phyloP scores from a whole-genome alignment of 2,329 filamentous ascomycete genomes.

The Claviceps cyperi region DNA sequence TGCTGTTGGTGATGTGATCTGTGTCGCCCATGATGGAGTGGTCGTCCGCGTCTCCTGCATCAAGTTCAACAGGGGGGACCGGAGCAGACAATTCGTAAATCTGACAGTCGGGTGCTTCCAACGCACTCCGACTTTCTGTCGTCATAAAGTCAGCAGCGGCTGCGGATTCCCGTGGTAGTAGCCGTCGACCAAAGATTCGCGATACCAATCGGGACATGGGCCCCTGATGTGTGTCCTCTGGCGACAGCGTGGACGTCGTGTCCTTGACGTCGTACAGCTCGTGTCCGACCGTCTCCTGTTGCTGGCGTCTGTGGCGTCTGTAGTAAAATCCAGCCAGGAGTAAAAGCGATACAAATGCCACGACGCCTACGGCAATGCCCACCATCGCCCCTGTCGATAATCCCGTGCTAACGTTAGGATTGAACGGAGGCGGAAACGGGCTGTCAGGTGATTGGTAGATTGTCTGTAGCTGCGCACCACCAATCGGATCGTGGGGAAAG shows the following conservation, averaged over 20 bases:
- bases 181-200: constrained; percentile 25
- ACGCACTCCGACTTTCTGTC: constrained; percentile 14
- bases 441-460: constrained; percentile 31
- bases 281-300: constrained; percentile 10
- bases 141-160: constrained; percentile 6
- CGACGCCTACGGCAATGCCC: constrained; percentile 31
- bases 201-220: constrained; percentile 21
- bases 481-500: constrained; percentile 30
- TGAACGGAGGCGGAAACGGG: constrained; percentile 28
- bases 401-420: constrained; percentile 8
- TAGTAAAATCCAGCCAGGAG: constrained; percentile 19
- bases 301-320: constrained; percentile 21
- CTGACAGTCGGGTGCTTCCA: constrained; percentile 27
- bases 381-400: constrained; percentile 28
- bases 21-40: constrained; percentile 24
- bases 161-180: constrained; percentile 11
- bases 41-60: constrained; percentile 24
- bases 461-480: constrained; percentile 25
- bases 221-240: constrained; percentile 11
- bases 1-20: constrained; percentile 26
- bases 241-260: constrained; percentile 18
- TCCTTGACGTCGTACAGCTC: constrained; percentile 23
- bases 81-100: constrained; percentile 38
- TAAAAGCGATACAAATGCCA: constrained; percentile 17
- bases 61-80: constrained; percentile 32